These are phyloP conservation scores for Metarhizium rileyi DNA, from an alignment of 2,329 filamentous ascomycete genomes.

Conservation along the genomic window DNA sequence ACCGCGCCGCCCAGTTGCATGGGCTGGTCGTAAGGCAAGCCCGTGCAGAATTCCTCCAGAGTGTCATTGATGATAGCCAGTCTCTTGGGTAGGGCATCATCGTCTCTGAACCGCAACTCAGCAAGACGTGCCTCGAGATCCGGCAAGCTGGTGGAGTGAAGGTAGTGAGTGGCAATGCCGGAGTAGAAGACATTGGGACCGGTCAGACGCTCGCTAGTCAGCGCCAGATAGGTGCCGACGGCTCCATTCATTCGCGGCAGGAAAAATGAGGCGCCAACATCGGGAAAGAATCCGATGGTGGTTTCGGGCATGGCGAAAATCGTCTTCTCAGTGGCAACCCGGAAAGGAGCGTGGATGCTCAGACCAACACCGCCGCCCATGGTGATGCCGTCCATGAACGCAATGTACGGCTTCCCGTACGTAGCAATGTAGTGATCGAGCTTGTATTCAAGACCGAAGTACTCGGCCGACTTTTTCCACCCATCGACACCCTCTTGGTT, in stretches of 20 bases:
- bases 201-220: conserved; percentile 76
- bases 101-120: conserved; percentile 82
- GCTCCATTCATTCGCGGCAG: conserved; percentile 79
- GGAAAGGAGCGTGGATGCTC: conserved; percentile 88
- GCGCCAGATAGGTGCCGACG: conserved; percentile 82
- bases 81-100: conserved; percentile 51
- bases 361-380: conserved; percentile 97
- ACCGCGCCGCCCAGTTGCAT: conserved; percentile 59
- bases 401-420: conserved; percentile 84
- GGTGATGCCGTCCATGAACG: conserved; percentile 95
- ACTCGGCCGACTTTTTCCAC: conserved; percentile 65
- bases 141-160: conserved; percentile 80
- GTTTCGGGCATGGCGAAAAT: conserved; percentile 98
- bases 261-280: conserved; percentile 95
- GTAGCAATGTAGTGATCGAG: conserved; percentile 93
- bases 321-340: conserved; percentile 92
- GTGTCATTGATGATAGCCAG: conserved; percentile 70
- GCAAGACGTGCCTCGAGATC: conserved; percentile 75
- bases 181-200: conserved; percentile 84
- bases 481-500: conserved; percentile 62
- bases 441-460: conserved; percentile 92
- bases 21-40: conserved; percentile 66
- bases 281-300: conserved; percentile 96
- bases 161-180: conserved; percentile 89
- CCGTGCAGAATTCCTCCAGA: conserved; percentile 84